These are phyloP conservation scores for Santalum album DNA, from an alignment of 164 flowering plant genomes.

Conservation along the genomic window DNA sequence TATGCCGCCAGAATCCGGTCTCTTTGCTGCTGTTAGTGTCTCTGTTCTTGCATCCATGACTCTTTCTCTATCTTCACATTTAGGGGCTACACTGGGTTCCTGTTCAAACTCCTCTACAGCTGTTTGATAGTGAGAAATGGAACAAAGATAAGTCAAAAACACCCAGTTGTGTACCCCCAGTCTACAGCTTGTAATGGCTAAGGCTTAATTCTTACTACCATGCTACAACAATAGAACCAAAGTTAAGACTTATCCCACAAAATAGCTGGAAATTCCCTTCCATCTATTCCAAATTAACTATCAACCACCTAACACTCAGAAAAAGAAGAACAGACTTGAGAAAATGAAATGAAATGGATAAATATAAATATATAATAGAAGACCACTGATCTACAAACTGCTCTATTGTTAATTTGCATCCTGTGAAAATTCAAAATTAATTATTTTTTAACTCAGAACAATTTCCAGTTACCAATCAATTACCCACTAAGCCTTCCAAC, in stretches of 20 bases:
- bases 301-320: no score
- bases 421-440: neutral
- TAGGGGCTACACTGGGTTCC: constrained; percentile 12
- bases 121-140: constrained; percentile 8
- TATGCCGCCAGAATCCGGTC: constrained; percentile 85
- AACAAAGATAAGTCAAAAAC: neutral
- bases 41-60: constrained; percentile 13
- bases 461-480: no score
- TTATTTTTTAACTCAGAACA: neutral
- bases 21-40: constrained; percentile 40
- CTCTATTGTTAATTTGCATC: neutral
- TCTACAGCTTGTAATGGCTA: neutral
- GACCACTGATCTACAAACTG: no score
- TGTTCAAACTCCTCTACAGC: constrained; percentile 20
- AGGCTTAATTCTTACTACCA: neutral
- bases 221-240: neutral
- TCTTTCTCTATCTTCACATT: constrained; percentile 26
- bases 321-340: no score
- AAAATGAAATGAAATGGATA: no score
- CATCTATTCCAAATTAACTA: no score
- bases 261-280: no score
- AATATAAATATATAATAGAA: no score
- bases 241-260: no score
- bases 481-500: no score
- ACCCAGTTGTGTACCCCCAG: neutral